These are phyloP conservation scores for Chrysoporthe cubensis DNA, from an alignment of 2,329 filamentous ascomycete genomes.

Conservation along the genomic window DNA sequence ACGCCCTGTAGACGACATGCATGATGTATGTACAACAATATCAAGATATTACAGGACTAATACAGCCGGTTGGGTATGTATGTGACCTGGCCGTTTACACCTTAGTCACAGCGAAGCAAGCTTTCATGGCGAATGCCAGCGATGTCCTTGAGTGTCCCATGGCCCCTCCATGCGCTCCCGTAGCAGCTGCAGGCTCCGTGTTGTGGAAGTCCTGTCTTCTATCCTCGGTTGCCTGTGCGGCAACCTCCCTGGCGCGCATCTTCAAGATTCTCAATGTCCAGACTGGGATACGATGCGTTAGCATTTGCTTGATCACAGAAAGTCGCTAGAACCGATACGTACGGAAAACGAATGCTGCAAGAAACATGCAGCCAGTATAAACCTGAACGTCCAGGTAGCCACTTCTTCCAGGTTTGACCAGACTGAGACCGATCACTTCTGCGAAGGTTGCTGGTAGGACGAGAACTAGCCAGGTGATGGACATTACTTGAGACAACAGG, in stretches of 20 bases:
- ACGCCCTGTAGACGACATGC: background rate
- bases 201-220: conserved; percentile 36
- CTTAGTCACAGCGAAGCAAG: conserved; percentile 27
- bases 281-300: conserved; percentile 33
- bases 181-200: conserved; percentile 31
- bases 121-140: conserved; percentile 23
- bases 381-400: conserved; percentile 59
- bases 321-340: conserved; percentile 27
- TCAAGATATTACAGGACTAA: background rate
- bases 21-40: conserved; percentile 13
- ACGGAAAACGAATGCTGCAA: conserved; percentile 55
- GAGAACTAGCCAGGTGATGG: conserved; percentile 72
- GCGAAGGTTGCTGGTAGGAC: conserved; percentile 72
- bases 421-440: conserved; percentile 65
- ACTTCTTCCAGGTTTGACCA: conserved; percentile 47
- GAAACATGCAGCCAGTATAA: conserved; percentile 65
- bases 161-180: background rate
- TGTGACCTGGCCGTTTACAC: conserved; percentile 11
- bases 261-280: conserved; percentile 50
- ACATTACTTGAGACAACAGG: conserved; percentile 48
- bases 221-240: conserved; percentile 36
- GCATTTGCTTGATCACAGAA: background rate
- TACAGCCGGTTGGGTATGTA: background rate
- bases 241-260: conserved; percentile 43
- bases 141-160: background rate